phyloP scores from a whole-genome alignment of 1,284 basidiomycete species.

The Phenoliferia sp. region DNA sequence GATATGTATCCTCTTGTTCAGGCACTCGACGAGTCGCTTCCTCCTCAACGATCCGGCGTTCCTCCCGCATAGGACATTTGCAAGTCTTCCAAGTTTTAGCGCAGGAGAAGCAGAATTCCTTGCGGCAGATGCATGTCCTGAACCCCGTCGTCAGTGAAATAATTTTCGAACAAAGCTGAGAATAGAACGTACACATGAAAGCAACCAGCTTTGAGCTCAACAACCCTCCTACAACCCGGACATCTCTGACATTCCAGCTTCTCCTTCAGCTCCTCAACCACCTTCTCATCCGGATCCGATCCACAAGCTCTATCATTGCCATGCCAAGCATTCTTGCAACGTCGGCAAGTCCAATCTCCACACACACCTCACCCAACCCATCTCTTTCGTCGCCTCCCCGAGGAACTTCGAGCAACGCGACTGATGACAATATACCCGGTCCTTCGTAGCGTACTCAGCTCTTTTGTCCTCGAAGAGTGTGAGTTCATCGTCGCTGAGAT shows the following conservation, averaged over 20 bases:
- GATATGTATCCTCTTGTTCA: neutral
- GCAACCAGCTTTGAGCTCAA: neutral
- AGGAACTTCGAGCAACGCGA: neutral
- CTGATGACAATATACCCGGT: neutral
- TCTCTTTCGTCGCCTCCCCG: neutral
- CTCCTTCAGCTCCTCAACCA: neutral
- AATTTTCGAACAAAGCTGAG: neutral
- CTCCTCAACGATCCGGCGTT: neutral
- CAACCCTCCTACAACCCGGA: neutral
- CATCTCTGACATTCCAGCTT: neutral
- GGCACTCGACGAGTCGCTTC: neutral
- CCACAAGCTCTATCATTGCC: neutral
- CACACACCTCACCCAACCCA: neutral
- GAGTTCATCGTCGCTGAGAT: neutral
- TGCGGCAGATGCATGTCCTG: neutral
- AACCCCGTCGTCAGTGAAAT: neutral
- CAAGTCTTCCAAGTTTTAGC: neutral
- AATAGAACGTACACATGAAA: neutral
- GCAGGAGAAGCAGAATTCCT: neutral
- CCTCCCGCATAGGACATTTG: neutral
- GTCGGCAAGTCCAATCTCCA: neutral
- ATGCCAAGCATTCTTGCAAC: neutral
- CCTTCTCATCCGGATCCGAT: neutral
- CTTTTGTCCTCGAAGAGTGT: neutral
- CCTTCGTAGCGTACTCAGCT: neutral